Conservation (phyloP, 1,139 yeast species). For the Groenewaldozyma auringiensis region DNA sequence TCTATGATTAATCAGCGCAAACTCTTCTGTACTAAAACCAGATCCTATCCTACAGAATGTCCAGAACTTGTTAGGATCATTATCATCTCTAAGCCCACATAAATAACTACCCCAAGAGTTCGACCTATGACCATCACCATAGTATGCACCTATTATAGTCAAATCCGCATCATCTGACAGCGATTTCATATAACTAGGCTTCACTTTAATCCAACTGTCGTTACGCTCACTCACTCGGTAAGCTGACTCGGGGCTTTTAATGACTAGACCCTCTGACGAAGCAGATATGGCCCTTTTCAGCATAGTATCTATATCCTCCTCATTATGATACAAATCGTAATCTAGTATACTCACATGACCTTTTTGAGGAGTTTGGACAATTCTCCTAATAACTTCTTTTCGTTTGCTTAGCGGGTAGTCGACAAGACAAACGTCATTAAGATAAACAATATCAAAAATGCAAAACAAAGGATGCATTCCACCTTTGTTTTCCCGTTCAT, state of each 20-base stretch:
- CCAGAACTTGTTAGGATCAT: constrained; percentile 30
- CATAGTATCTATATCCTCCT: constrained; percentile 47
- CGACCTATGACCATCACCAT: constrained; percentile 49
- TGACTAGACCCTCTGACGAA: constrained; percentile 69
- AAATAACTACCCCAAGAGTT: constrained; percentile 48
- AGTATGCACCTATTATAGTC: constrained; percentile 67
- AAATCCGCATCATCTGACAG: constrained; percentile 84
- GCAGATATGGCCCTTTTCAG: constrained; percentile 49
- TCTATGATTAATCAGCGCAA: constrained; percentile 46
- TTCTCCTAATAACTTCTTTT: constrained; percentile 41
- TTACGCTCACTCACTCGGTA: constrained; percentile 57
- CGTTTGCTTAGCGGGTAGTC: constrained; percentile 49
- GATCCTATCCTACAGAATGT: constrained; percentile 80
- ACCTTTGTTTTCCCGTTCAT: constrained; percentile 20
- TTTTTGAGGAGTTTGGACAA: constrained; percentile 41
- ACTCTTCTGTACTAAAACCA: constrained; percentile 65
- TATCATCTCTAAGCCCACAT: constrained; percentile 53
- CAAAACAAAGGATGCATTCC: constrained; percentile 29
- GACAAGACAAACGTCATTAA: constrained; percentile 59
- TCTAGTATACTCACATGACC: constrained; percentile 52
- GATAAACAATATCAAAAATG: constrained; percentile 62
- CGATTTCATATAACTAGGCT: constrained; percentile 82
- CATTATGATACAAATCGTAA: constrained; percentile 38
- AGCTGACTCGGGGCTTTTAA: constrained; percentile 55
- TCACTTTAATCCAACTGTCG: constrained; percentile 72